Percentiles rank a stretch among this genome's conserved stretches.
Evolutionary conservation across 257 asterid genomes (phyloP).

Genomic region (Nicotiana undulata): DNA sequence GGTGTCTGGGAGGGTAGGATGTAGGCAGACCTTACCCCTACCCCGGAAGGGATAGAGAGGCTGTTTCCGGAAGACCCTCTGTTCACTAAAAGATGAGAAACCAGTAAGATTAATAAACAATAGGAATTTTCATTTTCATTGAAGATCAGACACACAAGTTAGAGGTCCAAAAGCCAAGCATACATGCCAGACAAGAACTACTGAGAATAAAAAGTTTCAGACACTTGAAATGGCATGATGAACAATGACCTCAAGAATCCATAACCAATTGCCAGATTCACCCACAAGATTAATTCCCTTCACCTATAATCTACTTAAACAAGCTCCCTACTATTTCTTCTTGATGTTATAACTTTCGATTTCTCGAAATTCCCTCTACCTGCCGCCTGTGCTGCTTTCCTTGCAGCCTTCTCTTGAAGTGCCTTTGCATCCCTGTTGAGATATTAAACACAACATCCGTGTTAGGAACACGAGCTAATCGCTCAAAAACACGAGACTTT

Average conservation of each 20-base stretch:
- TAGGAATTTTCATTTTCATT: conserved; percentile 18
- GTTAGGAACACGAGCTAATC: not conserved
- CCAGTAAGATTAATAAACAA: not conserved
- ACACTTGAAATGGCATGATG: not conserved
- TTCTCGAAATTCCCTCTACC: conserved; percentile 18
- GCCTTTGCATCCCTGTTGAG: conserved; percentile 71
- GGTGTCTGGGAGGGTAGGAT: too few relatives aligned
- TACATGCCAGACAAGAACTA: not conserved
- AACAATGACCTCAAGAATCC: conserved; percentile 9
- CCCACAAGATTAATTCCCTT: not conserved
- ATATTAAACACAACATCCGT: not conserved
- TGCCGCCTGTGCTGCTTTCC: conserved; percentile 48
- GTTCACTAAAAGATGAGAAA: too few relatives aligned
- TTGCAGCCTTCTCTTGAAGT: conserved; percentile 60
- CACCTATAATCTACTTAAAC: not conserved
- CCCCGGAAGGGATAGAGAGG: too few relatives aligned
- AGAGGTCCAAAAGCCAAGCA: conserved; percentile 11
- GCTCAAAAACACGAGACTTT: not conserved
- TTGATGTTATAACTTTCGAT: conserved; percentile 15
- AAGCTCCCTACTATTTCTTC: conserved; percentile 30
- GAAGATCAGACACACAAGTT: conserved; percentile 16
- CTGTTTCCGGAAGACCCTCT: too few relatives aligned
- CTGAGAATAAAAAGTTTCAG: not conserved
- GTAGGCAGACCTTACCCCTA: too few relatives aligned
- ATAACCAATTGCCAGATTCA: conserved; percentile 13